Evolutionary conservation across 2,329 filamentous ascomycete species (phyloP), one percentile per base, ranked within the genome.

Genomic region (Chalaropsis ovoidea): DNA sequence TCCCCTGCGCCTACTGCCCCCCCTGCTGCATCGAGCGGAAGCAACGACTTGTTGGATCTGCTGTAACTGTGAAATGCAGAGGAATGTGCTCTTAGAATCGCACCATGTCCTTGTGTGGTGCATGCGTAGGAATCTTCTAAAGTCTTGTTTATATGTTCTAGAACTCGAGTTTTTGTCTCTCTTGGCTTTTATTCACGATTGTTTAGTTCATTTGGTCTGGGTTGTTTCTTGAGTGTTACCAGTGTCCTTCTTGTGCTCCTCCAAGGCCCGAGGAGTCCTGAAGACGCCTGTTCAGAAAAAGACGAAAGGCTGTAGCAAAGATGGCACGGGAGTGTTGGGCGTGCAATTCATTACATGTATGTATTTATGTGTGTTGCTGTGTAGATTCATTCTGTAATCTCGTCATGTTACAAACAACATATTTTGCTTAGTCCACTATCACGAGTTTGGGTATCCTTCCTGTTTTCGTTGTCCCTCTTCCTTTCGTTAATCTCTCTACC

Each of bases 31-130:
- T 45, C 70, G 75, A 69, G 77, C 78, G 68, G 74, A 77, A 67
- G 63, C 39, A 65, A 67, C 68, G 86, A 89, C 74, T 75, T 88
- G 69, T 69, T 79, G 68, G 76, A 76, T 42, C 69, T 79, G 67
- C 71, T 79, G 68, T 79, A 77, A 39, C 39, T 54, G 47, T 39
- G 31, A 42, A 24, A 39, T 42, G 24, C 15, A 63, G 35, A n/a
- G 22, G 22, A n/a, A 17, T 17, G 35, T 35, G n/a, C 31, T 10
- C 27, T 39, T 56, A 17, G 31, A 41, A 39, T 19, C 19, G 54
- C 11, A 7, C 17, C 22, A 24, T 52, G 15, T 27, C 22, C 6
- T 22, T 52, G 24, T 52, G 19, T 27, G 47, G 19, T 27, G 47
- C 35, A 39, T 27, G 27, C 54, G 54, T 58, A 58, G 27, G 15